Evolutionary conservation across 1,284 basidiomycete species (phyloP), one percentile per base, ranked within the genome.

Genomic region (Ustilago nuda): DNA sequence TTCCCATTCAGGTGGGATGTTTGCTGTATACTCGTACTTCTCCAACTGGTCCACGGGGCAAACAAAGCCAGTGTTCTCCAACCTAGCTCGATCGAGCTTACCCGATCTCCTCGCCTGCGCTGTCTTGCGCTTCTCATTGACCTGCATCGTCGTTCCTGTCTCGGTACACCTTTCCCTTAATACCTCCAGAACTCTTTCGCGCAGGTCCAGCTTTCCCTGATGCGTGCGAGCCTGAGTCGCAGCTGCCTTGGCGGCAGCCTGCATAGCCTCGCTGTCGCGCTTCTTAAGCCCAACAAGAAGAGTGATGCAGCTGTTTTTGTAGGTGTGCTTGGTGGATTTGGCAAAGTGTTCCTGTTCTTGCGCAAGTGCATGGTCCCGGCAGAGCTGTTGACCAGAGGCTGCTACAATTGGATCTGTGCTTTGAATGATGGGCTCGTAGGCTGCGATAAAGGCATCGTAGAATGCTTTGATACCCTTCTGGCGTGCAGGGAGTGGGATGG

Each of bases 251-350:
- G 59, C 66, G 11, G 77, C 59, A 8, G 60, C 62, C 13, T 63
- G 39, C 19, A 77, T 50, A 2, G 65, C 56, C 12, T 61, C 61
- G 32, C 61, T 65, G 50, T 78, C 69, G 27, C 81, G 66, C 58
- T 78, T 82, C 56, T 74, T 78, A 51, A 82, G 56, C 13, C 75
- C 63, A 5, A 76, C 64, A 12, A 81, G 72, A 19, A 70, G n/a
- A n/a, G 75, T 79, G 58, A 82, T 66, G 55, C 72, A 56, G 53
- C 78, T 79, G 46, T 50, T 77, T 53, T 78, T 80, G 66, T 80
- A 82, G 0, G 67, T 57, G 41, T 66, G 23, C 27, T 73, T 76
- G 53, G 57, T 67, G 8, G 61, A 70, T 37, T 69, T 72, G 27
- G 36, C 23, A 39, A 81, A 81, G 1, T 74, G 68, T 12, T 82